phyloP scores from a whole-genome alignment of 106 monocot genomes.

The Platanthera guangdongensis region DNA sequence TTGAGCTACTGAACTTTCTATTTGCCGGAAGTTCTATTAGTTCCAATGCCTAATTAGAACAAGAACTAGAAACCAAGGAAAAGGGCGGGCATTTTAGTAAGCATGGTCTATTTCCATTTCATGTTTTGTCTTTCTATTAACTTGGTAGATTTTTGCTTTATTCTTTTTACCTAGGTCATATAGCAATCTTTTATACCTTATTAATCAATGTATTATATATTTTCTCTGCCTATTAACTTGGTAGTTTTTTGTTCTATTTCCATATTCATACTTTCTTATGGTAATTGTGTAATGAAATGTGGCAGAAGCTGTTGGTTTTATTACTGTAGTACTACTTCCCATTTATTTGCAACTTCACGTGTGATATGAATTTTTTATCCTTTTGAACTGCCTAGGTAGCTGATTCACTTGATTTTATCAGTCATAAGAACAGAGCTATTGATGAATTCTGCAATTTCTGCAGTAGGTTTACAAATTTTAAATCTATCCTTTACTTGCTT shows the following conservation, averaged over 20 bases:
- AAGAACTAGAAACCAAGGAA: background rate
- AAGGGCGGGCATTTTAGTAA: background rate
- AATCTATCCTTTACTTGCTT: slow-evolving; percentile 27
- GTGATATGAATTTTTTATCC: background rate
- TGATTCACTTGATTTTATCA: background rate
- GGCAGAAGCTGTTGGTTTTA: background rate
- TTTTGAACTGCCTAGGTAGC: background rate
- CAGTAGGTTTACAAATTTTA: background rate
- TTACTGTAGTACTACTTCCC: background rate
- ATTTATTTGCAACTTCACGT: no score
- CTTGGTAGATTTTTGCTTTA: background rate
- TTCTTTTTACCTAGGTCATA: background rate
- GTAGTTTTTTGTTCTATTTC: no score
- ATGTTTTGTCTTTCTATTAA: background rate
- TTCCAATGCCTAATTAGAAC: background rate
- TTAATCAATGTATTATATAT: no score
- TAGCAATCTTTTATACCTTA: background rate
- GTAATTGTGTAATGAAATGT: slow-evolving; percentile 1
- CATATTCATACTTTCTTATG: background rate
- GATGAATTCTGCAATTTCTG: slow-evolving; percentile 3
- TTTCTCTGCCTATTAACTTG: background rate
- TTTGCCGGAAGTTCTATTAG: background rate
- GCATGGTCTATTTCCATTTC: slow-evolving; percentile 3
- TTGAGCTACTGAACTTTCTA: slow-evolving; percentile 1
- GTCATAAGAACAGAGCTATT: background rate